These are phyloP conservation scores for Candida hungchunana DNA, from an alignment of 805 yeast species.

Conservation along the genomic window DNA sequence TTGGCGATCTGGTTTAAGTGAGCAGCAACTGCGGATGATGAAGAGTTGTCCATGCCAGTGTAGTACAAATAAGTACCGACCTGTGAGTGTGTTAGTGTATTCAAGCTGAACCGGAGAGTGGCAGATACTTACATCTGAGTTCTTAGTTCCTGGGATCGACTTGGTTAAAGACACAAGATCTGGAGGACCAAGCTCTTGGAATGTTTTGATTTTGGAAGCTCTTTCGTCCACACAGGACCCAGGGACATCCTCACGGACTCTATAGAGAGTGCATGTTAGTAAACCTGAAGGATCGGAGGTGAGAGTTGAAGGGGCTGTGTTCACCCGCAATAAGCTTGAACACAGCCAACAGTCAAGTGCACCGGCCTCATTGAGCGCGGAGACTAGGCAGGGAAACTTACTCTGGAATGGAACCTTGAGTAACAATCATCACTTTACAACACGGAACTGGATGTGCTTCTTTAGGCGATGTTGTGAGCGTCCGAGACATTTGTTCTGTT, in stretches of 20 bases:
- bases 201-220: slow-evolving; percentile 51
- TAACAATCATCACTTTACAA: slow-evolving; percentile 32
- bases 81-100: slow-evolving; percentile 13
- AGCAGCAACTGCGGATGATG: slow-evolving; percentile 75
- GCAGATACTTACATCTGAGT: slow-evolving; percentile 14
- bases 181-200: slow-evolving; percentile 71
- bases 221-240: slow-evolving; percentile 63
- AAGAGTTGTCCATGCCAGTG: slow-evolving; percentile 72
- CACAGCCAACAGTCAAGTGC: too few relatives aligned
- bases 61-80: slow-evolving; percentile 73
- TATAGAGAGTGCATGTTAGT: slow-evolving; percentile 14
- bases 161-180: slow-evolving; percentile 58
- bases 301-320: neutral
- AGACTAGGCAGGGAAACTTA: slow-evolving; percentile 32
- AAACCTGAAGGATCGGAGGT: neutral
- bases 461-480: too few relatives aligned
- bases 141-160: slow-evolving; percentile 58
- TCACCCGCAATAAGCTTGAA: too few relatives aligned
- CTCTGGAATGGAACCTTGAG: slow-evolving; percentile 66
- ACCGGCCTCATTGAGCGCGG: neutral
- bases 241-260: slow-evolving; percentile 54
- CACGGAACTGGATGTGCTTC: too few relatives aligned
- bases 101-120: neutral
- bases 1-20: slow-evolving; percentile 65
- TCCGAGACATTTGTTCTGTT: neutral